Evolutionary conservation across 495 filamentous ascomycete genomes (phyloP).

Genomic region (Aspergillus avenaceus): DNA sequence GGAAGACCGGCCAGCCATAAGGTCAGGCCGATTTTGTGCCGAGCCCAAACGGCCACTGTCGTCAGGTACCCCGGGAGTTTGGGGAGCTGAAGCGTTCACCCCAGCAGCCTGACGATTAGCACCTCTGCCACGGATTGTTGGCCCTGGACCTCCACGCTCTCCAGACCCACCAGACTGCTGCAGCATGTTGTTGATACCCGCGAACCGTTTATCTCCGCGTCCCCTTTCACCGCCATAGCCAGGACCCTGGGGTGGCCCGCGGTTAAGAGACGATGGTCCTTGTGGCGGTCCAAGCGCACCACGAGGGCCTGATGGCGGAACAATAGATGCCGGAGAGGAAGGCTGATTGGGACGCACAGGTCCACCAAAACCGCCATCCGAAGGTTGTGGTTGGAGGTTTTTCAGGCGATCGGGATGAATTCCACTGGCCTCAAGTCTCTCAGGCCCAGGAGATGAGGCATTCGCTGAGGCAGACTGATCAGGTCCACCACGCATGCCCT

Average conservation of each 20-base stretch:
- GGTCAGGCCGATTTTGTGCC: conserved; percentile 19
- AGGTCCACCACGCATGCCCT: conserved; percentile 25
- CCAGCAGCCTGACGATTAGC: conserved; percentile 28
- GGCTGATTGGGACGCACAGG: conserved; percentile 17
- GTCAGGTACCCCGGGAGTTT: conserved; percentile 21
- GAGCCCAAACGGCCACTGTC: conserved; percentile 17
- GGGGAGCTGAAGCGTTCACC: conserved; percentile 25
- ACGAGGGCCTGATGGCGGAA: conserved; percentile 39
- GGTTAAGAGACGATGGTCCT: conserved; percentile 22
- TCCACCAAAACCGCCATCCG: conserved; percentile 16
- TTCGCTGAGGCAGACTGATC: conserved; percentile 21
- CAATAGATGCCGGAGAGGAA: conserved; percentile 18
- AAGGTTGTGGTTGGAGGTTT: conserved; percentile 22
- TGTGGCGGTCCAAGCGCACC: conserved; percentile 20
- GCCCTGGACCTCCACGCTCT: conserved; percentile 30
- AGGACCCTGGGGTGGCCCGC: conserved; percentile 23
- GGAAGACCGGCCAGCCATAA: conserved; percentile 4
- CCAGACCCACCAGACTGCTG: conserved; percentile 34
- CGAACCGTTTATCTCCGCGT: conserved; percentile 42
- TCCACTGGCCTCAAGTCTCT: conserved; percentile 30
- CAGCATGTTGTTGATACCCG: conserved; percentile 41
- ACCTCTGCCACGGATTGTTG: conserved; percentile 36
- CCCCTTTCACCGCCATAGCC: conserved; percentile 35
- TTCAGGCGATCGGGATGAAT: conserved; percentile 50
- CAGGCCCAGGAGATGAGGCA: conserved; percentile 20